Evolutionary conservation across 2,329 filamentous ascomycete genomes (phyloP).

Genomic region (Tolypocladium cylindrosporum): DNA sequence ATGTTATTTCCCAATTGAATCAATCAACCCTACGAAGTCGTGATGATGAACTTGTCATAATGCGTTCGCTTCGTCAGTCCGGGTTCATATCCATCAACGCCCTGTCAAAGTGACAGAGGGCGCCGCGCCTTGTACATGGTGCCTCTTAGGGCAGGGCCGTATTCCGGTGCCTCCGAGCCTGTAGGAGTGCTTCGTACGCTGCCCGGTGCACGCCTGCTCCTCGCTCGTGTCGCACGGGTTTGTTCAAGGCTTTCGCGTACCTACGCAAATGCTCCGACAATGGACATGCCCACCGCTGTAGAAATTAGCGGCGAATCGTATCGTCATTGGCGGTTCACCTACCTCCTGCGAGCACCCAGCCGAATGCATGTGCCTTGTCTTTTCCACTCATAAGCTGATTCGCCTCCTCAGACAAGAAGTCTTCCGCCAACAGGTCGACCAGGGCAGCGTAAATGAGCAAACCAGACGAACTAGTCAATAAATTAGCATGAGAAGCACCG

Average conservation of each 20-base stretch:
- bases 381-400: conserved; percentile 37
- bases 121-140: background rate
- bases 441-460: conserved; percentile 52
- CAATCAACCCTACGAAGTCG: no score
- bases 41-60: no score
- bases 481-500: conserved; percentile 2
- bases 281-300: conserved; percentile 2
- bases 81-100: no score
- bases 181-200: background rate
- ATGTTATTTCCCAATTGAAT: no score
- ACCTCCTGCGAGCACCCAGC: conserved; percentile 41
- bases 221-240: background rate
- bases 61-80: background rate
- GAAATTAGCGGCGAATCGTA: background rate
- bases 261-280: conserved; percentile 22
- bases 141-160: background rate
- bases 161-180: background rate
- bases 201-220: background rate
- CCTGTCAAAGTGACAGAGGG: background rate
- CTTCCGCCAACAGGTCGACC: conserved; percentile 54
- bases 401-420: conserved; percentile 52
- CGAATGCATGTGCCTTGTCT: conserved; percentile 43
- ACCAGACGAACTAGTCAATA: conserved; percentile 39
- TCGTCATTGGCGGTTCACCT: conserved; percentile 7
- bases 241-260: background rate